Base-by-base conservation (phyloP, 2,329 filamentous ascomycete species). In the Tolypocladium tropicale region DNA sequence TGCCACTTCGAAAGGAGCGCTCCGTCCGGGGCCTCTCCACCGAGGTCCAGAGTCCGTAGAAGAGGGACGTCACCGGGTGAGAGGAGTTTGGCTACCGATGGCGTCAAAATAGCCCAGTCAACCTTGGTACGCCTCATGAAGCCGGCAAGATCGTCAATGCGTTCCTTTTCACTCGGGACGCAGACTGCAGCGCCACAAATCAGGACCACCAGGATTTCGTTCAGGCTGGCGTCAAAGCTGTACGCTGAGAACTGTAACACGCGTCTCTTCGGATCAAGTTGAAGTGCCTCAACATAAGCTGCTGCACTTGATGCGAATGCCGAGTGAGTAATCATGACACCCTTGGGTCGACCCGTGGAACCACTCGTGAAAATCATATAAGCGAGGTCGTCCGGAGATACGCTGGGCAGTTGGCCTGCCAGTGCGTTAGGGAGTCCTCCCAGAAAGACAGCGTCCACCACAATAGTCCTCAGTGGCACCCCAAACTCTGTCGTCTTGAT, bases 351-450 rank as follows among this genome's bases (percentile, higher is more conserved):
- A 6, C 80, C 80, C 0, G 80, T 83, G 55, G 78, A 82, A 21
- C 80, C 80, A 3, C 79, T 82, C 33, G 80, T 83, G 64, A 82
- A 83, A 63, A 82, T 80, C 61, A 82, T 78, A 54, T 75, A 75
- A 23, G 74, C 68, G 46, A 70, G 30, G 32, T 51, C 28, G 30
- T 18, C 6, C 2, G 49, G 30, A 14, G 49, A 34, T 32, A 51
- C 49, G 10, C 49, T 9, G 14, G 49, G 49, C 21, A 51, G 49
- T n/a, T 51, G 49, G 30, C 32, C 32, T 51, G 49, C 18, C 10
- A 34, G 12, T 34, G 49, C 32, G 3, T 18, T 25, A 14, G 49
- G 49, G 34, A 51, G 49, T 14, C 21, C 14, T 2, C 18, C 21
- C 11, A 51, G 28, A 30, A 43, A 54, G 30, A 30, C 23, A 6